Evolutionary conservation across 257 asterid species (phyloP).

Genomic region (Solanum chmielewskii): DNA sequence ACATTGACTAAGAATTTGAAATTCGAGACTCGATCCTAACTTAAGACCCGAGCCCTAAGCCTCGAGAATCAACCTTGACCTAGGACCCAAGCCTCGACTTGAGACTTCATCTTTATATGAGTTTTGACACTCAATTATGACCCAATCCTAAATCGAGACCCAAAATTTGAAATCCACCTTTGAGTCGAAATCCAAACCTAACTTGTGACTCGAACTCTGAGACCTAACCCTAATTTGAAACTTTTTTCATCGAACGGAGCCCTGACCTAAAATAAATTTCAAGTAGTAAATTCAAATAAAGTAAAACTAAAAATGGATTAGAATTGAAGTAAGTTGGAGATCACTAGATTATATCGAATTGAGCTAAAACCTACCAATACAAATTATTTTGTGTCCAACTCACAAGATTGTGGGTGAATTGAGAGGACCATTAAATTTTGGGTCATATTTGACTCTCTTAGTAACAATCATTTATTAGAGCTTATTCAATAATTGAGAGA

Average conservation of each 20-base stretch:
- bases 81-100: neutral
- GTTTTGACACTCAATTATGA: neutral
- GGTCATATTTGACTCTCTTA: neutral
- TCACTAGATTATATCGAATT: neutral
- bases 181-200: neutral
- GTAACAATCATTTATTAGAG: neutral
- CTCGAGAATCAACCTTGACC: neutral
- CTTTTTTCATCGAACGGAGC: neutral
- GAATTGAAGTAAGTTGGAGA: neutral
- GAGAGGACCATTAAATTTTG: neutral
- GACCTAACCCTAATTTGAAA: neutral
- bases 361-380: neutral
- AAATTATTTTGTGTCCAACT: neutral
- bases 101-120: neutral
- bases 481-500: neutral
- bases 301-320: neutral
- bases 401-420: neutral
- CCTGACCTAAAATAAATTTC: neutral
- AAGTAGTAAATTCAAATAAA: neutral
- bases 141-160: neutral
- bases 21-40: neutral
- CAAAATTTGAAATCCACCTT: neutral
- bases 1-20: neutral
- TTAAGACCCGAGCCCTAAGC: neutral
- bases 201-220: neutral